Conservation (phyloP, 2,329 filamentous ascomycete species). For the Fusarium coffeatum region DNA sequence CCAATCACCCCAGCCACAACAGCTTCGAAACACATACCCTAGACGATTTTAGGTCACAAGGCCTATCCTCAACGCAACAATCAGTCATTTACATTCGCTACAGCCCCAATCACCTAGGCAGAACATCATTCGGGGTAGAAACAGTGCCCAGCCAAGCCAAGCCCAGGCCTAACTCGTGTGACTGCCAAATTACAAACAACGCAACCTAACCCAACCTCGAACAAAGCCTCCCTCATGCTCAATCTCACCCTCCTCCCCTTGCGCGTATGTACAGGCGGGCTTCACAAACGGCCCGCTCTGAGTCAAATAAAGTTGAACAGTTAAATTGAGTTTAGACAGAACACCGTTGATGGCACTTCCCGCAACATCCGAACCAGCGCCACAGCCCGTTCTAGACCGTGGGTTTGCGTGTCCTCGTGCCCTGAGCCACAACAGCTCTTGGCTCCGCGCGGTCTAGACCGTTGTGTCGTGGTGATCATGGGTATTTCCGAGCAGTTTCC, state of each 20-base stretch:
- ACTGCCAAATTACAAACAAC: slow-evolving; percentile 18
- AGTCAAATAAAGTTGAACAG: background rate
- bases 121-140: background rate
- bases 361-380: slow-evolving; percentile 29
- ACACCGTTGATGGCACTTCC: slow-evolving; percentile 25
- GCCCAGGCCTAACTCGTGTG: slow-evolving; percentile 6
- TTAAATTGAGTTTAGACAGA: background rate
- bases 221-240: background rate
- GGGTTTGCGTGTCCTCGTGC: background rate
- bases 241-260: slow-evolving; percentile 2
- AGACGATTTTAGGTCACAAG: slow-evolving; percentile 17
- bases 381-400: slow-evolving; percentile 37
- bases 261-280: background rate
- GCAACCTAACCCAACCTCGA: background rate
- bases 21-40: slow-evolving; percentile 15
- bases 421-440: background rate
- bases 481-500: slow-evolving; percentile 45
- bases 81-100: slow-evolving; percentile 4
- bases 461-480: slow-evolving; percentile 3
- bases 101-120: slow-evolving; percentile 1
- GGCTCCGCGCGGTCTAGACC: slow-evolving; percentile 18
- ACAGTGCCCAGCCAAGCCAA: background rate
- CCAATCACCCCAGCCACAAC: slow-evolving; percentile 1
- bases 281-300: background rate
- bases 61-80: slow-evolving; percentile 1